A percentile compares a stretch with the other conserved stretches of the same genome.
Evolutionary conservation across 2,329 filamentous ascomycete genomes (phyloP).

Genomic region (Fonsecaea erecta): DNA sequence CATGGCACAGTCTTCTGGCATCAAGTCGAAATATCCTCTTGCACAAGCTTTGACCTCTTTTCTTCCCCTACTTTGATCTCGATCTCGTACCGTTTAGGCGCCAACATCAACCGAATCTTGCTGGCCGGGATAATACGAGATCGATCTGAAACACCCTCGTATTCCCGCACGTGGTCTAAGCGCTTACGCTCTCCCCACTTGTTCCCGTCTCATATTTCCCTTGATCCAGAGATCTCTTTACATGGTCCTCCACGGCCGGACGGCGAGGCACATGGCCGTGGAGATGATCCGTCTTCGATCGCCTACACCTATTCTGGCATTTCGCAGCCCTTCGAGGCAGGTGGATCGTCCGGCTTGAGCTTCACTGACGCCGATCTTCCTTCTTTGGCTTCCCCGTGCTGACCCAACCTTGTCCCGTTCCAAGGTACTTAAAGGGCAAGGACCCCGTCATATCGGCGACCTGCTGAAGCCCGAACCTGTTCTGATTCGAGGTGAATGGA

Average conservation of each 20-base stretch:
- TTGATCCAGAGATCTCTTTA: neutral
- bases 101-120: neutral
- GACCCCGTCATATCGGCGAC: slow-evolving; percentile 13
- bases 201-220: neutral
- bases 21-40: neutral
- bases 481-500: slow-evolving; percentile 9
- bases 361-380: neutral
- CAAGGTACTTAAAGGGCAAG: slow-evolving; percentile 17
- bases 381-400: neutral
- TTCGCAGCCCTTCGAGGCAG: neutral
- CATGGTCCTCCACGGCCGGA: slow-evolving; percentile 5
- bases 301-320: neutral
- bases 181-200: neutral
- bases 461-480: slow-evolving; percentile 11
- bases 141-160: slow-evolving; percentile 3
- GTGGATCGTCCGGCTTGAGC: neutral
- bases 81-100: neutral
- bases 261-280: slow-evolving; percentile 17
- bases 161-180: slow-evolving; percentile 13
- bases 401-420: neutral
- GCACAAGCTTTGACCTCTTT: neutral
- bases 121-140: slow-evolving; percentile 10
- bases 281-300: neutral
- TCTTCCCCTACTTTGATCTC: neutral
- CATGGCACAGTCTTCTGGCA: neutral